These are phyloP conservation scores for Zopfochytrium polystomum DNA, from an alignment of 371 early-diverging fungal species.

Conservation along the genomic window DNA sequence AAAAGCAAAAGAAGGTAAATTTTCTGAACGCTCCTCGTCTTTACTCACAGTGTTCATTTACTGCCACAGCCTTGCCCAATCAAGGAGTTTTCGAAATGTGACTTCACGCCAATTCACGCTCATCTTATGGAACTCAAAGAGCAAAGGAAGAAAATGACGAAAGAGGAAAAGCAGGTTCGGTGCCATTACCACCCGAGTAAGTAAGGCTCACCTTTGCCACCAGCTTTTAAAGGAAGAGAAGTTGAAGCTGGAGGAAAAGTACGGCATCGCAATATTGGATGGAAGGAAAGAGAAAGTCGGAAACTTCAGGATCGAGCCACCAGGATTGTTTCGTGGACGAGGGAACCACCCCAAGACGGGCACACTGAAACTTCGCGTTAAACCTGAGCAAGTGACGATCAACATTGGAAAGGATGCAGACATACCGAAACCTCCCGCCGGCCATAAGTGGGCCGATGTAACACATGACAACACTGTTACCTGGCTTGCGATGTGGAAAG, in stretches of 20 bases:
- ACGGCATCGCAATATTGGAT: conserved; percentile 73
- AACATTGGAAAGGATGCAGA: conserved; percentile 79
- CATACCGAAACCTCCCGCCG: conserved; percentile 81
- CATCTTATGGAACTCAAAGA: conserved; percentile 76
- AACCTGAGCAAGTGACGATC: conserved; percentile 89
- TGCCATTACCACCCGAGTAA: too few relatives aligned
- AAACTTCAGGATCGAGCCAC: conserved; percentile 95
- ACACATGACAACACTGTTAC: conserved; percentile 88
- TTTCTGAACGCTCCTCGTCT: not conserved
- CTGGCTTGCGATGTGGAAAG: conserved; percentile 98
- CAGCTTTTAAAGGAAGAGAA: conserved; percentile 73
- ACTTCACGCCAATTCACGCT: conserved; percentile 83
- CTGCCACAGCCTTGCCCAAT: conserved; percentile 62
- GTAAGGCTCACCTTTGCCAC: too few relatives aligned
- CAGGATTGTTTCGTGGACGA: conserved; percentile 93
- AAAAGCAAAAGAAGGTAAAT: conserved; percentile 61
- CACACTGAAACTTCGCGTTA: conserved; percentile 79
- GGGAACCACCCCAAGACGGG: conserved; percentile 96
- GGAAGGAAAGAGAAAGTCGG: conserved; percentile 96
- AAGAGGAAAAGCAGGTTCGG: conserved; percentile 80
- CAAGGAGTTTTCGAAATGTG: conserved; percentile 77
- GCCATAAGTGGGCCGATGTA: conserved; percentile 85
- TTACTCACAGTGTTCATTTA: conserved; percentile 1
- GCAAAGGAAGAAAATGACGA: conserved; percentile 76
- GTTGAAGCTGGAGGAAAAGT: conserved; percentile 66